Base-by-base conservation (phyloP, 1,284 basidiomycete genomes). In the Laetiporus sulphureus region DNA sequence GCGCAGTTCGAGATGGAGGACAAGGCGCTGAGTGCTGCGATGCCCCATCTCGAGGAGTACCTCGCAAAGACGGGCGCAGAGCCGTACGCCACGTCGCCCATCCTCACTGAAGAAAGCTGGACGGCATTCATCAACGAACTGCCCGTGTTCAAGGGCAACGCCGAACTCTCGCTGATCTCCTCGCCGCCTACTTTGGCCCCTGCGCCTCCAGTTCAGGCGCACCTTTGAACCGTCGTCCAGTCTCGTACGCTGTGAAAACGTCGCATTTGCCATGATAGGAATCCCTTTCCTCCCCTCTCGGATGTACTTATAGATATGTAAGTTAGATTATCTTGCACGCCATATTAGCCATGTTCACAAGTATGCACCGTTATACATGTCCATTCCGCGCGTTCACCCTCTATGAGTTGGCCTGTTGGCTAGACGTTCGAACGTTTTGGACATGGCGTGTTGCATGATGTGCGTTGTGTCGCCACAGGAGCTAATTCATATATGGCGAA, bases 31-130 rank as follows among this genome's bases (percentile, higher is more conserved):
- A 35, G 10, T 2, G 50, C 50, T 5, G 45, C 45, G 2, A 23
- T 51, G 7, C 51, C 55, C 0, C 38, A 47, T n/a, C 30, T 61
- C 5, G 64, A 46, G 53, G 50, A 51, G 15, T 41, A 33, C 34
- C 40, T 52, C n/a, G 40, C n/a, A 18, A n/a, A 36, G 32, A 39
- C 32, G 3, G 42, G 32, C 18, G 37, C 40, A 1, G 40, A 37
- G 24, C 25, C 37, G 13, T 48, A 45, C 27, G 37, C 32, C 6
- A 20, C 29, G 2, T 35, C 40, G 8, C 46, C 46, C 21, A 50
- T 50, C 20, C 31, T 48, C 31, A 41, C 42, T 12, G 15, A 45
- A 23, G 36, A 41, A 19, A 36, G 34, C 18, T 50, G 46, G 46
- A 38, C 45, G 4, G n/a, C 36, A 0, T 47, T 42, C 43, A 25